Conservation (phyloP, 345 rosid species). For the Conringia planisiliqua region DNA sequence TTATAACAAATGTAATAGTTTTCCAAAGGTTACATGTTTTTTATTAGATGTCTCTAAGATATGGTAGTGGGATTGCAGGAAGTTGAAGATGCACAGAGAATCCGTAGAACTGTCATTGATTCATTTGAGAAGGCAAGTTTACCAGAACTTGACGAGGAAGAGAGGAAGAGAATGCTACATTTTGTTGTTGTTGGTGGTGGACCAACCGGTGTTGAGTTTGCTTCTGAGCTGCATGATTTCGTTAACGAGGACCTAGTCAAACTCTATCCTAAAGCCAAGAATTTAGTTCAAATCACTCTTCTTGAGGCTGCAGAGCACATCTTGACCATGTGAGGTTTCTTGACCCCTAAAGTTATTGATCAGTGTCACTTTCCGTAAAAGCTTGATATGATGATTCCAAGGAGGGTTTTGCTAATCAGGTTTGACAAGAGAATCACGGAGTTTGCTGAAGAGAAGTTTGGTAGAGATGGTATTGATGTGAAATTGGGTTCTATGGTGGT, state of each 20-base stretch:
- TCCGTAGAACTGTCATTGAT: slow-evolving; percentile 75
- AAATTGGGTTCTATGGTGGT: slow-evolving; percentile 88
- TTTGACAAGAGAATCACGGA: slow-evolving; percentile 94
- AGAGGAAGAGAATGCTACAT: slow-evolving; percentile 79
- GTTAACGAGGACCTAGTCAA: slow-evolving; percentile 74
- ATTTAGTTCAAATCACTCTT: slow-evolving; percentile 67
- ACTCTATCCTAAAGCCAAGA: slow-evolving; percentile 64
- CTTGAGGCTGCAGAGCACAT: slow-evolving; percentile 96
- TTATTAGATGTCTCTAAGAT: neutral
- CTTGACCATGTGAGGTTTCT: slow-evolving; percentile 59
- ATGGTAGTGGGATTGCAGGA: slow-evolving; percentile 45
- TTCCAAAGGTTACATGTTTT: neutral
- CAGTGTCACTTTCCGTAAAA: neutral
- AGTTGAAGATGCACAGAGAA: slow-evolving; percentile 89
- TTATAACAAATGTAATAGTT: too few relatives aligned
- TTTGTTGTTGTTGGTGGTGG: slow-evolving; percentile 98
- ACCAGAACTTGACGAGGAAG: slow-evolving; percentile 73
- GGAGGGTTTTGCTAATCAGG: slow-evolving; percentile 41
- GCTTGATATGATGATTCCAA: neutral
- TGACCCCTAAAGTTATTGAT: neutral
- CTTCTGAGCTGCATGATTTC: slow-evolving; percentile 90
- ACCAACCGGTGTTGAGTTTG: slow-evolving; percentile 96
- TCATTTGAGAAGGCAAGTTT: slow-evolving; percentile 87
- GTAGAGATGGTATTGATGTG: slow-evolving; percentile 83
- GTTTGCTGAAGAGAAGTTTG: slow-evolving; percentile 84